Conservation (phyloP, 768 basidiomycete species). For the Tubosaeta brunneosetosa region DNA sequence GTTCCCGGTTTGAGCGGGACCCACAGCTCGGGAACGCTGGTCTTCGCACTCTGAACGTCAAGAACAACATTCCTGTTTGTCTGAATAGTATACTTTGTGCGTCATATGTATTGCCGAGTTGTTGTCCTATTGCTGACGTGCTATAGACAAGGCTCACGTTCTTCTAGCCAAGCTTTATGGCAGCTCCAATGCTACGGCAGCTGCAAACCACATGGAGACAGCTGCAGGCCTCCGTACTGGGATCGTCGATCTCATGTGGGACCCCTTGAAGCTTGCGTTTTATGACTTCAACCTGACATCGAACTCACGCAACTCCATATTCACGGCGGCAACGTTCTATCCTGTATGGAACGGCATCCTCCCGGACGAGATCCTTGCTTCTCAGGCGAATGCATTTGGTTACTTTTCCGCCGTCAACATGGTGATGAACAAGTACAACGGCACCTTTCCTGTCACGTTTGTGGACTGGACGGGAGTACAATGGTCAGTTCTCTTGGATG, state of each 20-base stretch:
- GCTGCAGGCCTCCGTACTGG: constrained; percentile 60
- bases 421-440: constrained; percentile 82
- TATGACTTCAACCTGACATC: constrained; percentile 84
- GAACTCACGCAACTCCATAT: constrained; percentile 58
- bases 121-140: neutral
- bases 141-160: constrained; percentile 58
- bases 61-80: constrained; percentile 65
- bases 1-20: constrained; percentile 41
- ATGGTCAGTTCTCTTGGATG: constrained; percentile 46
- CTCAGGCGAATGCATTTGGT: constrained; percentile 57
- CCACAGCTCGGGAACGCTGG: constrained; percentile 43
- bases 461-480: constrained; percentile 67
- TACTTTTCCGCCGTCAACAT: constrained; percentile 73
- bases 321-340: constrained; percentile 75
- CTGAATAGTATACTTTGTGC: constrained; percentile 83
- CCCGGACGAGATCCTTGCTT: constrained; percentile 60
- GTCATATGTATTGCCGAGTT: constrained; percentile 22
- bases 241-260: constrained; percentile 86
- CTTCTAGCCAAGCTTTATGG: constrained; percentile 60
- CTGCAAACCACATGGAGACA: constrained; percentile 46
- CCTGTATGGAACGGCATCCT: constrained; percentile 86
- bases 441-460: constrained; percentile 79
- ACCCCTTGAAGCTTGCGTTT: constrained; percentile 74
- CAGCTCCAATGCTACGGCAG: constrained; percentile 39
- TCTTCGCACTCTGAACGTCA: constrained; percentile 67